Evolutionary conservation across 202 grass and related monocot species (phyloP), one percentile per base, ranked within the genome.

Genomic region (Schoenoplectus tabernaemontani): DNA sequence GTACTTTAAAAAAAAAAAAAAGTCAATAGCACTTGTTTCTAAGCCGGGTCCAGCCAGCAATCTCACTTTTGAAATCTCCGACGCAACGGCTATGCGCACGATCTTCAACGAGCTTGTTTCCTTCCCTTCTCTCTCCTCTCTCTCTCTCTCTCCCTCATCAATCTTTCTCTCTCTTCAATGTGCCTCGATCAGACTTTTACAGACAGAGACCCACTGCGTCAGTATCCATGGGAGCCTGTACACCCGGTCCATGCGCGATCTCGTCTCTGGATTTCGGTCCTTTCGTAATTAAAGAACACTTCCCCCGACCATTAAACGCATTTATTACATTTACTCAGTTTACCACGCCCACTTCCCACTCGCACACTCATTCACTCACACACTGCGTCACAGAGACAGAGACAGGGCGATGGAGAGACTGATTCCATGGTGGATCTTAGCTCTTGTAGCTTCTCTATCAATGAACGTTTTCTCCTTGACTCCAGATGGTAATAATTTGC

Each of bases 401-500:
- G 65, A 78, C 0, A 82, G 62, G 88, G 83, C 82, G 78, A 24
- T 46, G 13, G 65, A 23, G 70, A 77, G 48, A 12, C 4, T 15
- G 41, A 1, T 4, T 44, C 9, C 8, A 3, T 37, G 15, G 38
- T 19, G 62, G 50, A 17, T 38, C 41, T 44, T 76, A 48, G 44
- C 59, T 34, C 48, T 88, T 46, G 33, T 61, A 20, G 62, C 60
- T 56, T 38, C 15, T 23, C 0, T 38, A 28, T 20, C 76, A 32
- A 48, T 53, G 36, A 64, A 57, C 26, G 32, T 47, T 30, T 26
- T 77, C 37, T 86, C 90, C 7, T 85, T 96, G 62, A 85, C 79
- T 51, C 87, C 82, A 5, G 93, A 96, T 33, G 93, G 93, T 92
- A 78, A 20, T 12, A 23, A 2, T 24, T 7, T n/a, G 50, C 24